These are phyloP conservation scores for Syncephalis plumigaleata DNA, from an alignment of 371 early-diverging fungal genomes.

Conservation along the genomic window DNA sequence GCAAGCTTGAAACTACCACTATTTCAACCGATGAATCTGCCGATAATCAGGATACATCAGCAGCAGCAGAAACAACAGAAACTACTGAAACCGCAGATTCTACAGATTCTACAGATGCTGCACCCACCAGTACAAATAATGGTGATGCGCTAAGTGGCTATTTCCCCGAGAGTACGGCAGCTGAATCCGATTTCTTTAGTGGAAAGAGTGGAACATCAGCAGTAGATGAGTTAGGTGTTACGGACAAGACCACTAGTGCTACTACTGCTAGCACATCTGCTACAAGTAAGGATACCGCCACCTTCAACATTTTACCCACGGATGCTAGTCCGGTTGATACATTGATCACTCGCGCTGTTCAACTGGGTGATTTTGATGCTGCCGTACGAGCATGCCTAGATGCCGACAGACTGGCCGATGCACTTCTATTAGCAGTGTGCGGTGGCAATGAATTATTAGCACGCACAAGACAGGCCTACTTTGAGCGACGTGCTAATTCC, in stretches of 20 bases:
- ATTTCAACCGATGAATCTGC: conserved; percentile 8
- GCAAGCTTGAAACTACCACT: conserved; percentile 7
- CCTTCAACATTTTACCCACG: conserved; percentile 8
- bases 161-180: neutral
- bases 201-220: conserved; percentile 3
- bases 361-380: conserved; percentile 79
- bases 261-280: conserved; percentile 1
- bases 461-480: conserved; percentile 72
- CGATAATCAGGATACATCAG: conserved; percentile 6
- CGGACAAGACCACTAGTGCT: neutral
- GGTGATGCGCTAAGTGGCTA: neutral
- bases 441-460: conserved; percentile 69
- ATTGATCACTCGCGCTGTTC: conserved; percentile 62
- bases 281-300: conserved; percentile 1
- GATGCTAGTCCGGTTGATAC: conserved; percentile 33
- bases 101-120: neutral
- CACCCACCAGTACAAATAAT: neutral
- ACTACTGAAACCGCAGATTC: conserved; percentile 5
- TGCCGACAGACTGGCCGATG: conserved; percentile 72
- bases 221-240: neutral
- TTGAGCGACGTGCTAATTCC: conserved; percentile 39
- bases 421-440: conserved; percentile 73
- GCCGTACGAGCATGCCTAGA: conserved; percentile 77
- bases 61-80: conserved; percentile 5
- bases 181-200: conserved; percentile 8